These are phyloP conservation scores for Penicillium hordei DNA, from an alignment of 2,329 filamentous ascomycete species.

Conservation along the genomic window DNA sequence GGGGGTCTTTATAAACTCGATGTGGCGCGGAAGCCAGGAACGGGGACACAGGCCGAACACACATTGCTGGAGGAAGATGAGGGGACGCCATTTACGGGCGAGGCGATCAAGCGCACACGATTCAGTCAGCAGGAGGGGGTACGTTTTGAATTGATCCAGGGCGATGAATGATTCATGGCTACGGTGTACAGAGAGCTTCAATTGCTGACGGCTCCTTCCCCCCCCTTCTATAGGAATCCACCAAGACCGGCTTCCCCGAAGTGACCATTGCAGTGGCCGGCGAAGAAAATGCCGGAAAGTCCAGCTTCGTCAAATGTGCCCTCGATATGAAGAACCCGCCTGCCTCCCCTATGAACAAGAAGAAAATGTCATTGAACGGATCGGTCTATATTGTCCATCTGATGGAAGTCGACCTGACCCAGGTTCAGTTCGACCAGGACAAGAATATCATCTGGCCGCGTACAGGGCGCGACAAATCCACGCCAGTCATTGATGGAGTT, in stretches of 20 bases:
- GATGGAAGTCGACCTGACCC: slow-evolving; percentile 55
- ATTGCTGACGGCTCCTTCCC: slow-evolving; percentile 13
- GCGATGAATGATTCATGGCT: background rate
- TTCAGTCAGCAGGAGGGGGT: slow-evolving; percentile 26
- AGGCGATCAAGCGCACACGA: slow-evolving; percentile 14
- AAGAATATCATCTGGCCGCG: slow-evolving; percentile 53
- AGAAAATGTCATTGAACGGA: slow-evolving; percentile 59
- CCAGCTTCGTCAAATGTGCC: slow-evolving; percentile 58
- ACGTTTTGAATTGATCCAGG: slow-evolving; percentile 11
- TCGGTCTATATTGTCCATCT: slow-evolving; percentile 57
- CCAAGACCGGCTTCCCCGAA: slow-evolving; percentile 46
- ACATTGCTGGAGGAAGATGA: slow-evolving; percentile 36
- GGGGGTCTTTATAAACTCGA: slow-evolving; percentile 33
- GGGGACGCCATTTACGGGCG: slow-evolving; percentile 14
- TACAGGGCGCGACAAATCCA: slow-evolving; percentile 61
- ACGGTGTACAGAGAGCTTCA: background rate
- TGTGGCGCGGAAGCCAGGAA: slow-evolving; percentile 21
- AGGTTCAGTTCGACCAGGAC: slow-evolving; percentile 52
- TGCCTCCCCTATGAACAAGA: slow-evolving; percentile 43
- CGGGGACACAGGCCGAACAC: slow-evolving; percentile 21
- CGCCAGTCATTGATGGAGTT: slow-evolving; percentile 77
- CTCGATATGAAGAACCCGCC: slow-evolving; percentile 53
- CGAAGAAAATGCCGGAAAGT: slow-evolving; percentile 56
- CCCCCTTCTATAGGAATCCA: slow-evolving; percentile 19
- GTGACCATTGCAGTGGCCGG: slow-evolving; percentile 61